Percentiles rank a stretch among this genome's conserved stretches.
Conservation (phyloP, 345 rosid species). For the Euphorbia pulcherrima region DNA sequence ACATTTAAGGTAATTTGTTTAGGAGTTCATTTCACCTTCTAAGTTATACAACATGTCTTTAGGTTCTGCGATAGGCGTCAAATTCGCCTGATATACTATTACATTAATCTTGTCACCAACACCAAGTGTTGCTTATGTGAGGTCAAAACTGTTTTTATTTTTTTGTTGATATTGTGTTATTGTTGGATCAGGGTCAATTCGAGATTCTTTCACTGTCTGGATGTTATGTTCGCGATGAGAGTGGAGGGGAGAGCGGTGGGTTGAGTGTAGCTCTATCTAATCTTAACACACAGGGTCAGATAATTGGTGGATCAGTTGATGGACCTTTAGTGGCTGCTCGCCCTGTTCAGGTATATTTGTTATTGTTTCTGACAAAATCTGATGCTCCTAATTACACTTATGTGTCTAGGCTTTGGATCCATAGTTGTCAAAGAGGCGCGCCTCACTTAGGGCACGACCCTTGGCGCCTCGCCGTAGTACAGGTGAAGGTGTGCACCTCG, state of each 20-base stretch:
- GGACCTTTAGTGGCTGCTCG: conserved; percentile 82
- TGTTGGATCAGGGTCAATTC: conserved; percentile 61
- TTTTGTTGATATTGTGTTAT: too few species aligned
- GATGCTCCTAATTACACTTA: background rate
- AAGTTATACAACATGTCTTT: background rate
- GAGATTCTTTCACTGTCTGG: conserved; percentile 84
- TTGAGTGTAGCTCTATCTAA: conserved; percentile 77
- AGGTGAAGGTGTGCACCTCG: too few species aligned
- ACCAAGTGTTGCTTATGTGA: background rate
- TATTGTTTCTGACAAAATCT: background rate
- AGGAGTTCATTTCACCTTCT: background rate
- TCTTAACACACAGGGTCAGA: conserved; percentile 65
- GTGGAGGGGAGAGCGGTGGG: conserved; percentile 78
- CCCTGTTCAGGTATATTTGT: conserved; percentile 72
- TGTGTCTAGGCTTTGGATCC: too few species aligned
- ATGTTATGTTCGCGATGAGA: conserved; percentile 65
- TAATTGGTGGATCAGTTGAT: conserved; percentile 85
- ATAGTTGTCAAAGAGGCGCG: too few species aligned
- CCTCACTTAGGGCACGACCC: too few species aligned
- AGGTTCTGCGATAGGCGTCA: background rate
- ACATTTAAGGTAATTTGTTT: conserved; percentile 63
- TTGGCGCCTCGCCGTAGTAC: too few species aligned
- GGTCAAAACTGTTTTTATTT: too few species aligned
- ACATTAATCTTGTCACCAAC: background rate
- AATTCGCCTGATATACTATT: background rate